These are phyloP conservation scores for Toxoplasma gondii DNA, from an alignment of 169 alveolate genomes.

Conservation along the genomic window DNA sequence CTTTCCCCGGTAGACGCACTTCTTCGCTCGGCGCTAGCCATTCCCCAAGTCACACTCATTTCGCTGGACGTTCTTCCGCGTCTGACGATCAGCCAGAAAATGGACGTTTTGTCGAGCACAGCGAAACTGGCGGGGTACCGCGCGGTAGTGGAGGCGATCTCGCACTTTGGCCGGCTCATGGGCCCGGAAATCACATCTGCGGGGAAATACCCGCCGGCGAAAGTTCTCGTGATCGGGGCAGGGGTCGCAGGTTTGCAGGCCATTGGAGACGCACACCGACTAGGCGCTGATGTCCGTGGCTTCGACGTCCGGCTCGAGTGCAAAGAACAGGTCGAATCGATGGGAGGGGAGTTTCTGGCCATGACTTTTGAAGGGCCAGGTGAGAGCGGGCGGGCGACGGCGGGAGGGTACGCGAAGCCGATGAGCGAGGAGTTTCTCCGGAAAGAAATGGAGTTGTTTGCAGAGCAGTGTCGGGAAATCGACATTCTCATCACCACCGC, in stretches of 20 bases:
- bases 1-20: background rate
- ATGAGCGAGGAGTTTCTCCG: constrained; percentile 74
- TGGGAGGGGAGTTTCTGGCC: constrained; percentile 80
- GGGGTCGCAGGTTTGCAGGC: constrained; percentile 97
- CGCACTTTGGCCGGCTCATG: constrained; percentile 85
- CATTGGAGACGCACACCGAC: constrained; percentile 87
- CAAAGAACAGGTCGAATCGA: constrained; percentile 85
- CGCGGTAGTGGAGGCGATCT: constrained; percentile 92
- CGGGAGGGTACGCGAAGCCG: constrained; percentile 84
- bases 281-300: constrained; percentile 91
- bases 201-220: constrained; percentile 91
- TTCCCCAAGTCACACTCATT: constrained; percentile 6
- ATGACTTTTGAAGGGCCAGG: constrained; percentile 82
- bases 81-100: constrained; percentile 89
- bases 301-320: constrained; percentile 87
- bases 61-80: constrained; percentile 84
- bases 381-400: background rate
- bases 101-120: constrained; percentile 91
- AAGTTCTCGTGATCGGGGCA: constrained; percentile 92
- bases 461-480: constrained; percentile 81
- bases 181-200: constrained; percentile 93
- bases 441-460: constrained; percentile 83
- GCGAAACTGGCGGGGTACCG: constrained; percentile 93
- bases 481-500: constrained; percentile 94
- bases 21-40: background rate